Conservation (phyloP, 306 rosid species). For the Prinsepia uniflora region DNA sequence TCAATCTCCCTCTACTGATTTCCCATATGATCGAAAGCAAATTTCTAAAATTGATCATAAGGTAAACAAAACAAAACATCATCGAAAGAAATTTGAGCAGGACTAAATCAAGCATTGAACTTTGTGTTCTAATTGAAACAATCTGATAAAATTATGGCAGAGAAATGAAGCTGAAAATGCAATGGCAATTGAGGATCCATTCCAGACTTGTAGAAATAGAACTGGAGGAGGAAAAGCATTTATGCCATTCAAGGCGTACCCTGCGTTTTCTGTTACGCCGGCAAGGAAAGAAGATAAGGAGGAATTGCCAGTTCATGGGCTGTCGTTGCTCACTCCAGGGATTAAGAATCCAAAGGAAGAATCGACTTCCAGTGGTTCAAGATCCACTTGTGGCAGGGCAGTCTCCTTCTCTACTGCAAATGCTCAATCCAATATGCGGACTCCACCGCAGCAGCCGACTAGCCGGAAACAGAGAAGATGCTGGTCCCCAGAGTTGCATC, state of each 20-base stretch:
- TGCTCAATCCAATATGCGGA: slow-evolving; percentile 38
- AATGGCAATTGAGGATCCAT: slow-evolving; percentile 41
- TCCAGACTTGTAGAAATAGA: slow-evolving; percentile 43
- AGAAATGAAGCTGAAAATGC: slow-evolving; percentile 42
- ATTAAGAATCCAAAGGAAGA: slow-evolving; percentile 57
- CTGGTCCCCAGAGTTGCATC: slow-evolving; percentile 95
- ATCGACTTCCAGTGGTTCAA: slow-evolving; percentile 46
- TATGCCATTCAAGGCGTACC: slow-evolving; percentile 51
- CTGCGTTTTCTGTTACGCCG: slow-evolving; percentile 41
- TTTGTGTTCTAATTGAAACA: slow-evolving; percentile 5
- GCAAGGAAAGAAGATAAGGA: slow-evolving; percentile 62
- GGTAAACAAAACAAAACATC: slow-evolving; percentile 35
- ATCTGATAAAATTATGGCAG: slow-evolving; percentile 31
- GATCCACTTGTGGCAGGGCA: slow-evolving; percentile 44
- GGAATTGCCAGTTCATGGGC: slow-evolving; percentile 50
- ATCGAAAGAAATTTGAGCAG: background rate
- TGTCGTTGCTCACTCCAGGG: slow-evolving; percentile 60
- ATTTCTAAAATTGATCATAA: slow-evolving; percentile 44
- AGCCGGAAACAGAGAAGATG: slow-evolving; percentile 88
- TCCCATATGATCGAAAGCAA: slow-evolving; percentile 33
- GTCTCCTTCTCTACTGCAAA: slow-evolving; percentile 48
- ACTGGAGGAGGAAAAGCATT: slow-evolving; percentile 49
- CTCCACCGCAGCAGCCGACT: slow-evolving; percentile 43
- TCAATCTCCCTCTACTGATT: slow-evolving; percentile 13
- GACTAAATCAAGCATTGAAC: background rate